Evolutionary conservation across 768 basidiomycete species (phyloP).

Genomic region (Xanthoconium stramineum): DNA sequence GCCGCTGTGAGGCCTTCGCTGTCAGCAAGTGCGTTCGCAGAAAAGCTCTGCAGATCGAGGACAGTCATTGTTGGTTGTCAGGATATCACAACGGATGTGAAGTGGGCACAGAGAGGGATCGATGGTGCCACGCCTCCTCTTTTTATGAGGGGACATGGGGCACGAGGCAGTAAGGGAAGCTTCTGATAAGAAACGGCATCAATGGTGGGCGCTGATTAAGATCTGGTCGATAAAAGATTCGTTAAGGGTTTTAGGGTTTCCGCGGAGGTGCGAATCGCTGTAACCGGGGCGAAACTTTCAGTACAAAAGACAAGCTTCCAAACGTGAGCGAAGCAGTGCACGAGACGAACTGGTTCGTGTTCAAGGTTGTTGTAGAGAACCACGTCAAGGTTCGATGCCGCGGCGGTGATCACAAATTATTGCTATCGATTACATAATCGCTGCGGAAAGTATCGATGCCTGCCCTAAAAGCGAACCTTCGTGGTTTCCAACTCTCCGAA

Average conservation of each 20-base stretch:
- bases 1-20: slow-evolving; percentile 18
- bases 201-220: not conserved
- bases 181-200: slow-evolving; percentile 8
- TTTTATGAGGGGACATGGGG: slow-evolving; percentile 1
- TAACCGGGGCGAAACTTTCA: not conserved
- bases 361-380: slow-evolving; percentile 1
- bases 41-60: slow-evolving; percentile 18
- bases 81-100: not conserved
- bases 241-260: not conserved
- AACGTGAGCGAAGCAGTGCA: not conserved
- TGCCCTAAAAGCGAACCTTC: not conserved
- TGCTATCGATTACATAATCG: slow-evolving; percentile 12
- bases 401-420: too few species aligned
- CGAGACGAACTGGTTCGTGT: not conserved
- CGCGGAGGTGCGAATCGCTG: not conserved
- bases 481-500: slow-evolving; percentile 5
- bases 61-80: not conserved
- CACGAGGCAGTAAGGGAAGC: not conserved
- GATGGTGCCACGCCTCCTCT: not conserved
- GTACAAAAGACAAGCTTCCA: not conserved
- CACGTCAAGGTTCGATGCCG: too few species aligned
- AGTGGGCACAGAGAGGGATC: not conserved
- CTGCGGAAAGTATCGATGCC: too few species aligned
- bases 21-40: slow-evolving; percentile 15
- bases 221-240: not conserved